Base-by-base conservation (phyloP, 2,329 filamentous ascomycete species). In the Fusarium humuli region DNA sequence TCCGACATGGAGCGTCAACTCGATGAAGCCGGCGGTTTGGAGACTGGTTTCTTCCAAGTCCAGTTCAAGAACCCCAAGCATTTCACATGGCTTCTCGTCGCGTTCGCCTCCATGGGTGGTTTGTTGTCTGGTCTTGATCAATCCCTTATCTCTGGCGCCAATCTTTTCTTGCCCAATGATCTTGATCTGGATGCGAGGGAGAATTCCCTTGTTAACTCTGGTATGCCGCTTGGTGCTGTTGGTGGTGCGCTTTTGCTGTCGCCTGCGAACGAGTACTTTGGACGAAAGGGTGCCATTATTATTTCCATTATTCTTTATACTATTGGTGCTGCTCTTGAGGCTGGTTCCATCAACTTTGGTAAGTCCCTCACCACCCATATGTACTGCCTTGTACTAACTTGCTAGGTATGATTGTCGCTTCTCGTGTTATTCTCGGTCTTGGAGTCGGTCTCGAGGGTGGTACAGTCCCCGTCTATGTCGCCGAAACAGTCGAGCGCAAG, bases 61-160 rank as follows among this genome's bases (percentile, higher is more conserved):
- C 79, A 86, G 37, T 89, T 92, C 22, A 52, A 64, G 53, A 85
- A 91, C 76, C 88, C 90, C 0, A 86, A 88, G 74, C 75, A 79
- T 58, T 93, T 92, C 77, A 93, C 90, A 27, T 91, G 86, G 82
- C 79, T 91, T 18, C 83, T 92, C 16, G 89, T 92, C 46, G 88
- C 85, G 2, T 93, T 93, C 72, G 91, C 91, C n/a, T 91, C 88
- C 18, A 91, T 93, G 89, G 91, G 91, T 52, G 91, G 91, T 76
- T 81, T 93, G 23, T 85, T 93, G 1, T 92, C 89, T 3, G 91
- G 91, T 65, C 83, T 93, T 22, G 91, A 93, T 75, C 91, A 93
- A 79, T 91, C 88, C 47, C 82, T 93, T 59, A 93, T 93, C 73
- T 90, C 87, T 14, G 91, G 91, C 55, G 91, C 91, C 52, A 90